Conservation (phyloP, 129 eudicot genomes). For the Pittosporum tobira region DNA sequence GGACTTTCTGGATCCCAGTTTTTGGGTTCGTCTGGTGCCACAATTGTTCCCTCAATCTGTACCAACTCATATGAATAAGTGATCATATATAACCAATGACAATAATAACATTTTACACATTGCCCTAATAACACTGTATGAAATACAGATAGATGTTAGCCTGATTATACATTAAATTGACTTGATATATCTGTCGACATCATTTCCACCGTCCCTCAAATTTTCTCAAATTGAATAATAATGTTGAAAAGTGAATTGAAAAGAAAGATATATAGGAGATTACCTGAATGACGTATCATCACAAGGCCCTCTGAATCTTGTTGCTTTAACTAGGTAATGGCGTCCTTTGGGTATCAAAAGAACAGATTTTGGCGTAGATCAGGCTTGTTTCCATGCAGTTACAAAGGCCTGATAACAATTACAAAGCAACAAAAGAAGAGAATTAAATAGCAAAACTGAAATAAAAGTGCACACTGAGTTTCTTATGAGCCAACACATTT, state of each 20-base stretch:
- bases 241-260: constrained; percentile 1
- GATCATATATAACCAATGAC: neutral
- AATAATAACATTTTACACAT: neutral
- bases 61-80: neutral
- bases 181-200: neutral
- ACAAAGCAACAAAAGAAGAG: neutral
- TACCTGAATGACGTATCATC: constrained; percentile 68
- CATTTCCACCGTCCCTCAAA: neutral
- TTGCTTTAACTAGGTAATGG: constrained; percentile 77
- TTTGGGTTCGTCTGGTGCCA: constrained; percentile 83
- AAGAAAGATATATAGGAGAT: neutral
- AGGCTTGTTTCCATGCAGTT: constrained; percentile 79
- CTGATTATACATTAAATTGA: neutral
- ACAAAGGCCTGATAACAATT: constrained; percentile 57
- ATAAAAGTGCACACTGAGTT: constrained; percentile 3
- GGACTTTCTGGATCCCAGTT: constrained; percentile 69
- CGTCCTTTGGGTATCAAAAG: constrained; percentile 83
- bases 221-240: neutral
- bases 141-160: neutral
- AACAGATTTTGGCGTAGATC: constrained; percentile 63
- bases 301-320: constrained; percentile 86
- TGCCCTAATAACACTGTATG: neutral
- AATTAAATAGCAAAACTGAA: constrained; percentile 2
- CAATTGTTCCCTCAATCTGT: constrained; percentile 82
- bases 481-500: neutral